phyloP scores from a whole-genome alignment of 805 yeast genomes.

The Ogataea naganishii region DNA sequence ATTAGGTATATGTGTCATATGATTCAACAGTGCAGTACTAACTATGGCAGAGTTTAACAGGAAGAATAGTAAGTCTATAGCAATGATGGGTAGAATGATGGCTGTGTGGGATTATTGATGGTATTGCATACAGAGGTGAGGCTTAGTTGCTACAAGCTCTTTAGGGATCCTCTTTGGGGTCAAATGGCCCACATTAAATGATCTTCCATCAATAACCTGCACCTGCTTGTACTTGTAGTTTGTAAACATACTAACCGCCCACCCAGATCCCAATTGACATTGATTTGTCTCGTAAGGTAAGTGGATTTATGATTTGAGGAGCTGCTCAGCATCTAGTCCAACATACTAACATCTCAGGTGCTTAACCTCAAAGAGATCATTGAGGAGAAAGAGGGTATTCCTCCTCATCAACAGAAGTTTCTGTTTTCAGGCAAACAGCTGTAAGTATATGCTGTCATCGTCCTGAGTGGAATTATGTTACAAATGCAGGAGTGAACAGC shows the following conservation, averaged over 20 bases:
- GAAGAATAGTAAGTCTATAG: constrained; percentile 49
- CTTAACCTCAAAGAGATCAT: constrained; percentile 75
- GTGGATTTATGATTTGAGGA: constrained; percentile 10
- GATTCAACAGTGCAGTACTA: neutral
- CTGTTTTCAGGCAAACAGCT: constrained; percentile 87
- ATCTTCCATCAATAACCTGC: no score
- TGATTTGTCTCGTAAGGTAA: constrained; percentile 55
- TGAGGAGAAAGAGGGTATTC: constrained; percentile 96
- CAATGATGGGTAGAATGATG: no score
- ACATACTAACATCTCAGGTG: constrained; percentile 24
- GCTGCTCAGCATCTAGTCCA: constrained; percentile 19
- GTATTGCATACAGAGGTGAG: no score
- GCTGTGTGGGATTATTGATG: no score
- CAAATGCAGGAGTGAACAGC: no score
- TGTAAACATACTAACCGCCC: neutral
- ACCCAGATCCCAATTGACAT: constrained; percentile 59
- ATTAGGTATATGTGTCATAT: neutral
- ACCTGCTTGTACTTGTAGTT: no score
- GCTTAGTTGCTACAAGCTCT: no score
- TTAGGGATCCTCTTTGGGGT: no score
- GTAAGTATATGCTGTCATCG: constrained; percentile 45
- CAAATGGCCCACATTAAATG: no score
- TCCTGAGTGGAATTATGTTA: no score
- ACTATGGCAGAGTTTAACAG: constrained; percentile 51
- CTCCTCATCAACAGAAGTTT: constrained; percentile 91